Evolutionary conservation across 2,329 filamentous ascomycete genomes (phyloP), one percentile per base, ranked within the genome.

Genomic region (Arthrobotrys pseudoclavata): DNA sequence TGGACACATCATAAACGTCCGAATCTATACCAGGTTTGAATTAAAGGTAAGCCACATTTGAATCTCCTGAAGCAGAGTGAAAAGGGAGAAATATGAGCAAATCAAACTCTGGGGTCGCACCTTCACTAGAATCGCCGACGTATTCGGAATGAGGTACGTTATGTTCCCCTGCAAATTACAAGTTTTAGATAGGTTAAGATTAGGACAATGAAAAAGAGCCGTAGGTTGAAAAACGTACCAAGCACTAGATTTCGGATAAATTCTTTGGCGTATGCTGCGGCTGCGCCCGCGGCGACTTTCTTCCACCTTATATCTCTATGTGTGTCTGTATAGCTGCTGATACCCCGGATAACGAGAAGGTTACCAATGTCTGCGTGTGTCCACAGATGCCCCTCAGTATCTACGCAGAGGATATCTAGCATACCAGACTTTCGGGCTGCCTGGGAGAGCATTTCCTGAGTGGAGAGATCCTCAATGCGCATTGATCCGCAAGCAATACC

Each of bases 241-340:
- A 52, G 18, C 20, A 18, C 4, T 3, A 74, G 3, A 9, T 12
- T 4, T 40, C 26, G n/a, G n/a, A 74, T 26, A 15, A 67, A n/a
- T 6, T 40, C 6, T n/a, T 37, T 63, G 4, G 70, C 62, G n/a
- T 45, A 68, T 7, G 42, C 5, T 37, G 50, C 60, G 2, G 63
- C 70, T 6, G 70, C 34, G 12, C 24, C 10, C 4, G 62, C 34
- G 2, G 70, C 70, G 13, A 40, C 13, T n/a, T 10, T 31, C 34
- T 68, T 31, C 70, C 70, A 75, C 10, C 24, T 20, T 10, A 15
- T 37, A 34, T 68, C 37, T n/a, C 26, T 34, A 31, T 75, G 70
- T 4, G n/a, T 34, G 18, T 75, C 70, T 3, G 34, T 47, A 26
- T 75, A 75, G 45, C 53, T 42, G 15, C 13, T 34, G 12, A 75